Evolutionary conservation across 2,329 filamentous ascomycete species (phyloP).

Genomic region (Claviceps sp.): DNA sequence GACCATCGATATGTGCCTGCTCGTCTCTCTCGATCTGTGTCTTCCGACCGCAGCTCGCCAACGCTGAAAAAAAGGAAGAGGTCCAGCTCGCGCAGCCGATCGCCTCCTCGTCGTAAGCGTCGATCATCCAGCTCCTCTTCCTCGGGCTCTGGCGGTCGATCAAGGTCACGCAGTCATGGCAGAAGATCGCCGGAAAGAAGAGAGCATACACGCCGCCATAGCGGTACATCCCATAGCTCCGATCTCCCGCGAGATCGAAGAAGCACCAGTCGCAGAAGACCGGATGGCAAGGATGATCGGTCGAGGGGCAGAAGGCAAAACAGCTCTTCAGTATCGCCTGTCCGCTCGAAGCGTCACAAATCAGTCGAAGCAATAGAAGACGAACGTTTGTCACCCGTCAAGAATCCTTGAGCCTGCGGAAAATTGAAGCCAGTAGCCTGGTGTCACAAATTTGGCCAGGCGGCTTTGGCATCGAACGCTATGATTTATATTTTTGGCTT

Average conservation of each 20-base stretch:
- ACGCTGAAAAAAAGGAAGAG: constrained; percentile 37
- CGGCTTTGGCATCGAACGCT: background rate
- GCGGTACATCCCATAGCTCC: constrained; percentile 1
- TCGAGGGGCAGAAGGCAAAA: constrained; percentile 28
- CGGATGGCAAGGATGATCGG: constrained; percentile 1
- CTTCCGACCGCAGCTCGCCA: constrained; percentile 27
- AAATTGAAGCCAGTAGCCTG: background rate
- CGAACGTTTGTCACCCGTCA: constrained; percentile 12
- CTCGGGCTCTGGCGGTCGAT: constrained; percentile 27
- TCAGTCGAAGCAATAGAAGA: constrained; percentile 41
- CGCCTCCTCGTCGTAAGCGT: constrained; percentile 25
- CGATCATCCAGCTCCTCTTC: constrained; percentile 27
- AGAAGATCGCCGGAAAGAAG: constrained; percentile 5
- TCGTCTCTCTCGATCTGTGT: constrained; percentile 21
- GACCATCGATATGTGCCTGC: constrained; percentile 10
- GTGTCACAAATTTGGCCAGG: background rate
- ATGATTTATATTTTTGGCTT: background rate
- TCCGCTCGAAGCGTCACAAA: constrained; percentile 34
- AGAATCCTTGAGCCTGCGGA: background rate
- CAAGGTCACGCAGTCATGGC: constrained; percentile 19
- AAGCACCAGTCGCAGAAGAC: constrained; percentile 1
- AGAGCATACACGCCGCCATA: constrained; percentile 3
- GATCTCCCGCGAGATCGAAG: constrained; percentile 1
- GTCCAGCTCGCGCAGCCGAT: constrained; percentile 34
- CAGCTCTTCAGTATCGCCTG: constrained; percentile 38